A percentile compares a stretch with the other conserved stretches of the same genome.
phyloP scores from a whole-genome alignment of 73 alveolate species.

The Paramecium tetraurelia region DNA sequence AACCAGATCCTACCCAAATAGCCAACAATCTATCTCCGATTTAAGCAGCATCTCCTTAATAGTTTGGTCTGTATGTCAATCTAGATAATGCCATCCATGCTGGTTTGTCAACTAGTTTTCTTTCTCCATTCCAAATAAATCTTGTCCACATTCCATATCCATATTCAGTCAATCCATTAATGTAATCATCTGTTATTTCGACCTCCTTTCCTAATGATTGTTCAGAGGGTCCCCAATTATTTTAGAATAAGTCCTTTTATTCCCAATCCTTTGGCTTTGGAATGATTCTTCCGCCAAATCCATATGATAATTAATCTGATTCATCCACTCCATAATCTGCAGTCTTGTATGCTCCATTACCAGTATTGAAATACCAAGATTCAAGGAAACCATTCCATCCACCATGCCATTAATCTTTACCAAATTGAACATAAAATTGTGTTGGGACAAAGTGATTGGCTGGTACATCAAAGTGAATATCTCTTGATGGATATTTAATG shows the following conservation, averaged over 20 bases:
- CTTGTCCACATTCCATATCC: conserved; percentile 50
- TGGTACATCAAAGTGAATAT: not conserved
- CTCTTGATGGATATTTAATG: not conserved
- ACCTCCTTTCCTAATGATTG: not conserved
- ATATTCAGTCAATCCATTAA: conserved; percentile 39
- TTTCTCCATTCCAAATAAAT: conserved; percentile 41
- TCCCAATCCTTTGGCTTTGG: not conserved
- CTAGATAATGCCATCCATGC: conserved; percentile 46
- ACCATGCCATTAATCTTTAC: not conserved
- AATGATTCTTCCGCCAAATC: conserved; percentile 15
- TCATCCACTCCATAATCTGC: not conserved
- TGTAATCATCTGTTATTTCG: not conserved
- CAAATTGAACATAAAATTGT: not conserved
- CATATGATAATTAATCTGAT: not conserved
- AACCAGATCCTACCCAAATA: not conserved
- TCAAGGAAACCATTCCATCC: conserved; percentile 19
- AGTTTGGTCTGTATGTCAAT: not conserved
- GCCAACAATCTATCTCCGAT: conserved; percentile 15
- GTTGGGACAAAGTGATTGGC: not conserved
- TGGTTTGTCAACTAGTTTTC: not conserved
- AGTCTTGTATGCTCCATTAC: conserved; percentile 14
- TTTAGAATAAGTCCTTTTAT: not conserved
- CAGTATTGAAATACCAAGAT: conserved; percentile 5
- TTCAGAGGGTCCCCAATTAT: not conserved
- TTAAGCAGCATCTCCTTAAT: conserved; percentile 26